A percentile compares a stretch with the other conserved stretches of the same genome.
Conservation (phyloP, 1,284 basidiomycete genomes). For the Xerocomus nothofagi region DNA sequence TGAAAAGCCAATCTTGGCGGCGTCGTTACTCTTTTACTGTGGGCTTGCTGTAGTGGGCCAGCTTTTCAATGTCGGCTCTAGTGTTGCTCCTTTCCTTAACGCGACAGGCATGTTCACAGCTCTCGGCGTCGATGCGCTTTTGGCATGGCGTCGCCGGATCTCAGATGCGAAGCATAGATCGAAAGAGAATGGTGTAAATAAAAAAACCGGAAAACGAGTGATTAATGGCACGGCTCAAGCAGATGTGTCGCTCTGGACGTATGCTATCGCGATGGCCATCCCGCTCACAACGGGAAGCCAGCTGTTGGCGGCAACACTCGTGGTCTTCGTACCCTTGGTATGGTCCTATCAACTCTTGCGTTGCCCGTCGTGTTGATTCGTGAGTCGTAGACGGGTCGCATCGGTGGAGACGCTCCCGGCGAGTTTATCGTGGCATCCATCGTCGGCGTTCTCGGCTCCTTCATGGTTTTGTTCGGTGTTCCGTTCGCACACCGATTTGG, state of each 20-base stretch:
- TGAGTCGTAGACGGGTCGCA: slow-evolving; percentile 61
- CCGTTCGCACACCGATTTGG: slow-evolving; percentile 81
- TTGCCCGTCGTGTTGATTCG: neutral
- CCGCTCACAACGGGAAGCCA: slow-evolving; percentile 72
- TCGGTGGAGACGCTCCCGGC: slow-evolving; percentile 76
- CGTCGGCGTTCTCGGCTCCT: slow-evolving; percentile 60
- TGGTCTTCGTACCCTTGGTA: slow-evolving; percentile 92
- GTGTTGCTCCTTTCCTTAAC: slow-evolving; percentile 64
- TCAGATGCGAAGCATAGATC: neutral
- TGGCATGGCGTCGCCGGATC: slow-evolving; percentile 17
- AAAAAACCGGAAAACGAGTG: neutral
- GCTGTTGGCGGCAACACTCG: slow-evolving; percentile 68
- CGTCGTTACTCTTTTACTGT: slow-evolving; percentile 62
- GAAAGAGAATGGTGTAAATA: slow-evolving; percentile 5
- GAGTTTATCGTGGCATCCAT: slow-evolving; percentile 89
- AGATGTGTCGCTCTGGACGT: slow-evolving; percentile 58
- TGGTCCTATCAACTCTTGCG: slow-evolving; percentile 27
- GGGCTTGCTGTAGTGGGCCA: slow-evolving; percentile 56
- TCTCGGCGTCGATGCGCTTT: slow-evolving; percentile 52
- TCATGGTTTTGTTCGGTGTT: slow-evolving; percentile 61
- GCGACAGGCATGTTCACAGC: slow-evolving; percentile 53
- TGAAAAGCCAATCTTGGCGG: slow-evolving; percentile 49
- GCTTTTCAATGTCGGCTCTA: slow-evolving; percentile 64
- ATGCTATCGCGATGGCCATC: slow-evolving; percentile 62
- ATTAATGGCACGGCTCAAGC: slow-evolving; percentile 12